Percentiles rank a stretch among this genome's conserved stretches.
Evolutionary conservation across 768 basidiomycete species (phyloP).

Genomic region (Tylopilus balloui): DNA sequence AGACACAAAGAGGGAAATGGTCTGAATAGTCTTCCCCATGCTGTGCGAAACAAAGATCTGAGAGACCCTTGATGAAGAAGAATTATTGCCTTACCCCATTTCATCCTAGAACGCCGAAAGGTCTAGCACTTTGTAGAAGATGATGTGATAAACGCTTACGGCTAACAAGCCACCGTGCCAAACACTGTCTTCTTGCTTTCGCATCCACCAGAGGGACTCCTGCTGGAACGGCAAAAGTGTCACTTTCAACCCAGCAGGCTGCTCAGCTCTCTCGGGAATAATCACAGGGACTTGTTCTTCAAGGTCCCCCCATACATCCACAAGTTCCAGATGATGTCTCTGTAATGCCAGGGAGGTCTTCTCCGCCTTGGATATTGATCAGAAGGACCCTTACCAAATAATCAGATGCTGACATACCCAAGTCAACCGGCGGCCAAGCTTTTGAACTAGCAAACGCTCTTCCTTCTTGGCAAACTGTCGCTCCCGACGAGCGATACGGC

Average conservation of each 20-base stretch:
- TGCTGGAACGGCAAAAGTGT: constrained; percentile 90
- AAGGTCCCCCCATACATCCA: constrained; percentile 84
- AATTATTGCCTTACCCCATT: constrained; percentile 65
- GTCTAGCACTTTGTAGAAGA: constrained; percentile 6
- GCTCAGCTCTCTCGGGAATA: constrained; percentile 65
- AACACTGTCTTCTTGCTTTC: constrained; percentile 78
- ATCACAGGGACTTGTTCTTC: constrained; percentile 56
- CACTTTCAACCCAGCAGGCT: constrained; percentile 80
- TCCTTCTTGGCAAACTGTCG: constrained; percentile 38
- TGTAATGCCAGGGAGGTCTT: constrained; percentile 58
- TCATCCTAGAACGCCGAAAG: constrained; percentile 53
- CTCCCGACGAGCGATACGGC: constrained; percentile 19
- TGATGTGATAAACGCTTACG: constrained; percentile 39
- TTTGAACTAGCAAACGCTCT: constrained; percentile 44
- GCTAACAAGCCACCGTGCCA: constrained; percentile 95
- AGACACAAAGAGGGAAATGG: constrained; percentile 82
- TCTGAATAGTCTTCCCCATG: constrained; percentile 97
- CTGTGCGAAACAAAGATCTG: constrained; percentile 34
- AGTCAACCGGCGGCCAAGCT: constrained; percentile 73
- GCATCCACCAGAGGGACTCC: constrained; percentile 96
- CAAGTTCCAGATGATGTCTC: constrained; percentile 74
- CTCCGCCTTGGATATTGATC: constrained; percentile 53
- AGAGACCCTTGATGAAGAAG: background rate
- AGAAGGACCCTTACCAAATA: constrained; percentile 2
- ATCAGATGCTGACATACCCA: constrained; percentile 41